phyloP scores from a whole-genome alignment of 345 rosid species.

The Moricandia moricandioides region DNA sequence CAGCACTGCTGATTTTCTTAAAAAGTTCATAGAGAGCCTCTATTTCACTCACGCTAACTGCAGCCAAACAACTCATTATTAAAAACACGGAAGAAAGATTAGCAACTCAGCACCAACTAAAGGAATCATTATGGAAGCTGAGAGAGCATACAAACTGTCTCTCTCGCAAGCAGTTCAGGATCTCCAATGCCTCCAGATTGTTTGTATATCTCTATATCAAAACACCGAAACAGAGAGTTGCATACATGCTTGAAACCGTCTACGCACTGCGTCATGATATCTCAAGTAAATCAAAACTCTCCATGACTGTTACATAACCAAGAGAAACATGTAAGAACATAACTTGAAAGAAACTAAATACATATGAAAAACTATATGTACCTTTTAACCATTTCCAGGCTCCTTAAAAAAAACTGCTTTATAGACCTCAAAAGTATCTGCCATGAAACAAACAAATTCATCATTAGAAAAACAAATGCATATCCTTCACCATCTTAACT shows the following conservation, averaged over 20 bases:
- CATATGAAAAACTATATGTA: conserved; percentile 2
- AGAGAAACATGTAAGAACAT: conserved; percentile 7
- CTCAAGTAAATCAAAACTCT: conserved; percentile 49
- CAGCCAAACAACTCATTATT: conserved; percentile 13
- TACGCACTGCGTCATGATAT: conserved; percentile 82
- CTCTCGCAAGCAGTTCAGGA: conserved; percentile 75
- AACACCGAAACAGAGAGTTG: conserved; percentile 53
- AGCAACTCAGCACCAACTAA: no score
- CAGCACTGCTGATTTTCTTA: conserved; percentile 96
- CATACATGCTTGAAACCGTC: conserved; percentile 58
- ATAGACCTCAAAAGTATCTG: conserved; percentile 18
- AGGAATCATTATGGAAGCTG: conserved; percentile 6
- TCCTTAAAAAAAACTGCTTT: neutral
- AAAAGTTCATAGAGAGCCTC: conserved; percentile 90
- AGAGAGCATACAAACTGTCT: conserved; percentile 71
- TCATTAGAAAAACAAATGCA: neutral
- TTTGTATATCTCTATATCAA: conserved; percentile 63
- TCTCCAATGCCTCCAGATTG: conserved; percentile 66
- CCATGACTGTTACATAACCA: conserved; percentile 52
- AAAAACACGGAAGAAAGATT: conserved; percentile 4
- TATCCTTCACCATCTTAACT: neutral
- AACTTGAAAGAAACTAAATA: conserved; percentile 1
- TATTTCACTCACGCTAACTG: conserved; percentile 93
- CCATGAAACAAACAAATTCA: conserved; percentile 1
- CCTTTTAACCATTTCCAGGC: conserved; percentile 41